phyloP scores from a whole-genome alignment of 176 grass and related monocot species.

The Triticum turgidum region DNA sequence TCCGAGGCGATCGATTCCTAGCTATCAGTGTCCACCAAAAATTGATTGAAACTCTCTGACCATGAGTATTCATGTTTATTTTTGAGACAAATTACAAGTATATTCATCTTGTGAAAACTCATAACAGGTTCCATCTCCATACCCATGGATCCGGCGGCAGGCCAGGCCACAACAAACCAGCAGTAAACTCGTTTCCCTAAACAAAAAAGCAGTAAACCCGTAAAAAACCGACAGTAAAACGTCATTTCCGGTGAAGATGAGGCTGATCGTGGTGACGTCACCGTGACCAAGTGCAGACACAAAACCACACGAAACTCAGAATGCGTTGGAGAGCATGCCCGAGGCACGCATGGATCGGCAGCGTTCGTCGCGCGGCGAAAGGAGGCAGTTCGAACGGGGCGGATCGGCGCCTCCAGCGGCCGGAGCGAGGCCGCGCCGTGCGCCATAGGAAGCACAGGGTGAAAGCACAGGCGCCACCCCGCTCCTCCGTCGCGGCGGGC shows the following conservation, averaged over 20 bases:
- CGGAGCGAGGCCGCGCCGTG: background rate
- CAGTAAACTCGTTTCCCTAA: too few species aligned
- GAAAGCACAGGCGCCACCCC: conserved; percentile 17
- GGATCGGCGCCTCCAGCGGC: background rate
- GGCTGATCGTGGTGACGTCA: background rate
- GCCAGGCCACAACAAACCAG: too few species aligned
- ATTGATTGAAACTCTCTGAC: too few species aligned
- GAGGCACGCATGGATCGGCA: background rate
- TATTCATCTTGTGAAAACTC: too few species aligned
- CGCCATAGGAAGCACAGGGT: background rate
- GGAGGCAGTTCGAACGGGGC: background rate
- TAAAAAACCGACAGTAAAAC: too few species aligned
- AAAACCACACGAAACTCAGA: background rate
- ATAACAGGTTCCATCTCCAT: too few species aligned
- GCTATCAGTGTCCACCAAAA: too few species aligned
- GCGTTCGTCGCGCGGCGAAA: background rate
- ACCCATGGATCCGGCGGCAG: too few species aligned
- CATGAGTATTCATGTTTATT: too few species aligned
- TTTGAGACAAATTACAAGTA: too few species aligned
- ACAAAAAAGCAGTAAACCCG: too few species aligned
- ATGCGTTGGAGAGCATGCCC: fast-evolving
- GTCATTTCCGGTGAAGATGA: background rate
- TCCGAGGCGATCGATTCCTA: too few species aligned
- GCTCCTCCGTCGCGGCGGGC: fast-evolving
- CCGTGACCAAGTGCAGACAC: fast-evolving